Base-by-base conservation (phyloP, 345 rosid species). In the Streptanthus diversifolius region DNA sequence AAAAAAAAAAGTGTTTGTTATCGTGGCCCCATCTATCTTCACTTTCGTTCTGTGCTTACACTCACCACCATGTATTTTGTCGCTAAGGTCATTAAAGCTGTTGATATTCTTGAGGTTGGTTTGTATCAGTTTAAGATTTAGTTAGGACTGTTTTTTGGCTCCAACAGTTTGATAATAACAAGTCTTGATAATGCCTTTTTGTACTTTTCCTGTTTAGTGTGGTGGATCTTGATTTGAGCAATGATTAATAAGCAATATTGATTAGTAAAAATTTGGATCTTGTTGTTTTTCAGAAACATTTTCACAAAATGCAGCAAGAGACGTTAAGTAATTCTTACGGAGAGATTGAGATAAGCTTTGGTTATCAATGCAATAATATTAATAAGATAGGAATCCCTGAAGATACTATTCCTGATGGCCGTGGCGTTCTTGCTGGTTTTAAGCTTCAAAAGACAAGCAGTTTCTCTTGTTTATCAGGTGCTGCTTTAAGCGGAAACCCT, bases 391-490 rank as follows among this genome's bases (percentile, higher is more conserved):
- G 63, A 19, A 77, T 70, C 54, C 72, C 76, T 71, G 68, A 77
- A 65, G 63, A 77, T 40, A 14, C 30, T 1, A 4, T 62, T 25
- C 7, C 12, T 27, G 51, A 75, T 35, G 75, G 45, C 8, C 71
- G 41, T 73, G 83, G 79, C 70, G 56, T 76, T 75, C 77, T 51
- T n/a, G 63, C 22, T 8, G 85, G 85, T 24, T 70, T 82, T 49
- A 79, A 82, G 70, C 53, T 87, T 56, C 85, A 76, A 0, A 90
- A 82, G 82, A 83, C 82, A 0, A 83, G 96, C 67, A 85, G 96
- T 55, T 88, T 95, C 82, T 84, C 99, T 77, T 91, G 96, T 82
- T 80, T 91, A 66, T 87, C 99, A n/a, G 99, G 99, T 68, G 99
- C 97, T 51, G 97, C 92, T 57, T 60, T 95, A 71, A 90, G 97